Percentiles rank a stretch among this genome's conserved stretches.
phyloP scores from a whole-genome alignment of 306 rosid genomes.

The Dalbergia cochinchinensis region DNA sequence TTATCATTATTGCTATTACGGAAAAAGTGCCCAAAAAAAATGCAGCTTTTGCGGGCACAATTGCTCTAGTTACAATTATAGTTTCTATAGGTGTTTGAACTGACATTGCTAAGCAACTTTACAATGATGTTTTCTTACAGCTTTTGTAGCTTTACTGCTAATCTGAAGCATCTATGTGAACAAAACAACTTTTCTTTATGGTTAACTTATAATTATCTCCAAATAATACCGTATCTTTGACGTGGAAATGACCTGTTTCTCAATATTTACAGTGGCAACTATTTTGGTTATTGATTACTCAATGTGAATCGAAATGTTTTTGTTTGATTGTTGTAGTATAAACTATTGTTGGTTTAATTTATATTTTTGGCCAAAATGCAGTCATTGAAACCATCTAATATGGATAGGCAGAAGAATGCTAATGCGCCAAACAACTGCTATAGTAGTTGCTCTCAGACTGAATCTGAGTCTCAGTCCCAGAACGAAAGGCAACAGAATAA shows the following conservation, averaged over 20 bases:
- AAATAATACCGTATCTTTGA: background rate
- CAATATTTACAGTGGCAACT: background rate
- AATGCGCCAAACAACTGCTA: background rate
- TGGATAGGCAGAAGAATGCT: conserved; percentile 17
- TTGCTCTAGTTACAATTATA: background rate
- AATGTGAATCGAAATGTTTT: background rate
- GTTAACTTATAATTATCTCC: background rate
- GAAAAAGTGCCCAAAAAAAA: no score
- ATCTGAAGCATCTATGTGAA: background rate
- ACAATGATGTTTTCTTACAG: background rate
- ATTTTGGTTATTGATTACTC: background rate
- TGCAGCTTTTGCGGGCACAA: no score
- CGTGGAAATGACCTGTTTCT: background rate
- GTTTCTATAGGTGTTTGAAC: conserved; percentile 9
- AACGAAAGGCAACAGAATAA: background rate
- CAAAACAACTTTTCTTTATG: background rate
- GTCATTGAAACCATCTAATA: conserved; percentile 17
- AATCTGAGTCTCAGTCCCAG: background rate
- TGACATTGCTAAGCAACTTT: background rate
- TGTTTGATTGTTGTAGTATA: background rate
- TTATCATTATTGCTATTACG: no score
- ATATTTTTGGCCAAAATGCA: conserved; percentile 3
- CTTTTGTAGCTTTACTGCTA: background rate
- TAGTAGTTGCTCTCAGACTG: background rate
- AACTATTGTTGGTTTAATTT: background rate